Percentiles rank a stretch among this genome's conserved stretches.
These are phyloP conservation scores for Penicillium desertorum DNA, from an alignment of 495 filamentous ascomycete genomes.

Conservation along the genomic window DNA sequence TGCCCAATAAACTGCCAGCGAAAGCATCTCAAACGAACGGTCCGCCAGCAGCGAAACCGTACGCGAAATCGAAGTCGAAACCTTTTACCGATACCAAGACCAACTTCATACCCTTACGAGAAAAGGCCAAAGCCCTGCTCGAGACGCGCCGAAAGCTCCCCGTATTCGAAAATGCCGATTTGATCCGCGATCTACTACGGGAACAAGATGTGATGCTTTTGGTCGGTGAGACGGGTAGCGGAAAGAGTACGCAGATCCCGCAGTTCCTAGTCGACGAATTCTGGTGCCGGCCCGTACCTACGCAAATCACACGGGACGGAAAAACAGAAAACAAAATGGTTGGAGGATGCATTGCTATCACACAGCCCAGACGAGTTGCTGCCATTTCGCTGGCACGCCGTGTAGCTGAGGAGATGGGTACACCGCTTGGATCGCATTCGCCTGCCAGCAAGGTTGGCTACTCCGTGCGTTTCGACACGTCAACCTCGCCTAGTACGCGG, in stretches of 20 bases:
- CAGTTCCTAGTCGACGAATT: conserved; percentile 80
- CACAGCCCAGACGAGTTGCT: conserved; percentile 89
- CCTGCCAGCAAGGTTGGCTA: conserved; percentile 82
- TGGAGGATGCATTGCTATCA: conserved; percentile 91
- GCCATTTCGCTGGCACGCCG: conserved; percentile 89
- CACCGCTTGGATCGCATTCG: conserved; percentile 64
- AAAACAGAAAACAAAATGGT: conserved; percentile 52
- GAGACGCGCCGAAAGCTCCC: conserved; percentile 66
- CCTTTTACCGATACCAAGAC: conserved; percentile 25
- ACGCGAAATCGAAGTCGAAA: conserved; percentile 20
- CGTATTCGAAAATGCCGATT: conserved; percentile 70
- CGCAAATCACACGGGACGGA: conserved; percentile 44
- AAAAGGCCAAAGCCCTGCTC: conserved; percentile 50
- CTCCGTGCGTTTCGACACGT: conserved; percentile 89
- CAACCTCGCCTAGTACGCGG: conserved; percentile 65
- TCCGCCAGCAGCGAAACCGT: conserved; percentile 12
- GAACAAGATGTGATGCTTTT: conserved; percentile 78
- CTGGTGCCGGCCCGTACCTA: conserved; percentile 67
- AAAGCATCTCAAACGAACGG: background rate
- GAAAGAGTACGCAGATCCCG: conserved; percentile 95
- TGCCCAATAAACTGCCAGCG: background rate
- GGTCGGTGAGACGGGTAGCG: conserved; percentile 91
- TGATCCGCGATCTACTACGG: conserved; percentile 64
- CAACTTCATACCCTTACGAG: conserved; percentile 39
- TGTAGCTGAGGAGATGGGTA: conserved; percentile 89